Conservation (phyloP, 78 protist genomes). For the Polysphondylium violaceum region DNA sequence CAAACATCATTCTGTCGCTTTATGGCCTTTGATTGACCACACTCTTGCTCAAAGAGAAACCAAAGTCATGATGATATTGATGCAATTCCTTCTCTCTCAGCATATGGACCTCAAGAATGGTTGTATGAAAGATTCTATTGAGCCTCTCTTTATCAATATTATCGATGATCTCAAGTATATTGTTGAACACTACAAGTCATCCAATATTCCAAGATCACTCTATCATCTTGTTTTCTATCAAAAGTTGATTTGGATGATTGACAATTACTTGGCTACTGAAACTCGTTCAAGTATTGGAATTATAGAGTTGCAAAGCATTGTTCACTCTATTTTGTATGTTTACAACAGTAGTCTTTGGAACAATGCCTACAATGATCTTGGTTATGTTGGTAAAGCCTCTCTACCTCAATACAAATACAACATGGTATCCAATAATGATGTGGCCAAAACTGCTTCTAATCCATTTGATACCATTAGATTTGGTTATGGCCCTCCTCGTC, state of each 20-base stretch:
- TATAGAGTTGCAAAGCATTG: conserved; percentile 29
- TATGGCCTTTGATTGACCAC: conserved; percentile 16
- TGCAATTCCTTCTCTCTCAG: conserved; percentile 1
- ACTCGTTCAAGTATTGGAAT: conserved; percentile 17
- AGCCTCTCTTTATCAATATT: not conserved
- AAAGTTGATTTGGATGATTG: conserved; percentile 67
- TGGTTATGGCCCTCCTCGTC: conserved; percentile 76
- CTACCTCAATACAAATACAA: conserved; percentile 30
- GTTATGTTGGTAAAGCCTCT: conserved; percentile 20
- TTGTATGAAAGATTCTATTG: not conserved
- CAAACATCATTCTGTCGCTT: conserved; percentile 1
- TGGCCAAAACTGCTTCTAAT: not conserved
- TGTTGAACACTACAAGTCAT: not conserved
- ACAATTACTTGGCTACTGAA: not conserved
- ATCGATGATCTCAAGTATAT: conserved; percentile 4
- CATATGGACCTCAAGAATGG: conserved; percentile 35
- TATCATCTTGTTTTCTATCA: conserved; percentile 45
- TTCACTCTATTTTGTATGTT: conserved; percentile 36
- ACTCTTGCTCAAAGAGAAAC: conserved; percentile 8
- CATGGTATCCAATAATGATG: not conserved
- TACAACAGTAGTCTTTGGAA: conserved; percentile 53
- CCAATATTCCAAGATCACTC: conserved; percentile 32
- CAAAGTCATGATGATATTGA: not conserved
- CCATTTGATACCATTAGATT: conserved; percentile 20
- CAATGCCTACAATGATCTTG: conserved; percentile 49